phyloP scores from a whole-genome alignment of 2,329 filamentous ascomycete species.

The Diaporthe citrichinensis region DNA sequence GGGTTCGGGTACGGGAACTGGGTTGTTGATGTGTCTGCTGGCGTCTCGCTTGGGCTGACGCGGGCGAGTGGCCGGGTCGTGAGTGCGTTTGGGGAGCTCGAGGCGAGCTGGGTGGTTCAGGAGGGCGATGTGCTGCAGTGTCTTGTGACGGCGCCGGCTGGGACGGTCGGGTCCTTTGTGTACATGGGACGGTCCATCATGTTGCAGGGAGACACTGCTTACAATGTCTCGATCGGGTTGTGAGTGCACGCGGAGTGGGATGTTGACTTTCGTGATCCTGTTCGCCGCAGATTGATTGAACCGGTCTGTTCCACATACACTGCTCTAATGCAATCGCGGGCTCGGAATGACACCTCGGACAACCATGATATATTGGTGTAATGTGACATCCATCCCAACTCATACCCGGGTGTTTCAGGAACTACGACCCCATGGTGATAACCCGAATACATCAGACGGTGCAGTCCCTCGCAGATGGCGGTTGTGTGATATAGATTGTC shows the following conservation, averaged over 20 bases:
- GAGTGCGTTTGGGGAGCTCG: not conserved
- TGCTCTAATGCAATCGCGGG: not conserved
- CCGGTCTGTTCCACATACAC: not conserved
- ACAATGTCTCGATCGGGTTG: not conserved
- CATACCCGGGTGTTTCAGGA: slow-evolving; percentile 13
- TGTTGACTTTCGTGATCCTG: not conserved
- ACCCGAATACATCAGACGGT: not conserved
- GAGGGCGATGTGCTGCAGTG: not conserved
- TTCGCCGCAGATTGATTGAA: not conserved
- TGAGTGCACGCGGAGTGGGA: not conserved
- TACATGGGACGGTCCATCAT: not conserved
- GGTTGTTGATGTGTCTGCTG: slow-evolving; percentile 1
- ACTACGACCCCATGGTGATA: not conserved
- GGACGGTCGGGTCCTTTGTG: not conserved
- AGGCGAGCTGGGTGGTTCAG: not conserved
- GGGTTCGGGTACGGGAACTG: not conserved
- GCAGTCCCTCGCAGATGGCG: not conserved
- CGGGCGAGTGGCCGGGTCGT: not conserved
- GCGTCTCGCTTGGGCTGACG: not conserved
- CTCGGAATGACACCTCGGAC: slow-evolving; percentile 15
- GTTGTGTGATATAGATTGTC: not conserved
- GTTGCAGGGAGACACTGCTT: not conserved
- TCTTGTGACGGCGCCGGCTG: not conserved
- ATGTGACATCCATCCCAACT: not conserved
- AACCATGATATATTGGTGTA: not conserved